Evolutionary conservation across 1,284 basidiomycete species (phyloP).

Genomic region (Cutaneotrichosporon arboriforme): DNA sequence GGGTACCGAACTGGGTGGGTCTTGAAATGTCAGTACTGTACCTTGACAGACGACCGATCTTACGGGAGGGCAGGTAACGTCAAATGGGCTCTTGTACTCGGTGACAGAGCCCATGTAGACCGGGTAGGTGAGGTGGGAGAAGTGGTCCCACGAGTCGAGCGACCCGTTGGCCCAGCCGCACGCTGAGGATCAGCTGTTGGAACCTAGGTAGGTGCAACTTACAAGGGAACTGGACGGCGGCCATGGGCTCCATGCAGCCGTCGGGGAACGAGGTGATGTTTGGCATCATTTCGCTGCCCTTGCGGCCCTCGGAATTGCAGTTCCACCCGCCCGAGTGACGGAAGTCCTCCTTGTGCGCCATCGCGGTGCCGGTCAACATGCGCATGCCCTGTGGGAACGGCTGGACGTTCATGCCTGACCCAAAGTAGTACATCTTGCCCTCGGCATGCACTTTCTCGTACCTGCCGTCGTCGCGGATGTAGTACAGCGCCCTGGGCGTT

Average conservation of each 20-base stretch:
- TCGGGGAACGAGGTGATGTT: constrained; percentile 30
- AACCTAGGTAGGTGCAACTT: too few relatives aligned
- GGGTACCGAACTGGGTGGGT: constrained; percentile 34
- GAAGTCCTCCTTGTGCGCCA: background rate
- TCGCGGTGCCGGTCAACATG: constrained; percentile 45
- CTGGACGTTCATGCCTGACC: background rate
- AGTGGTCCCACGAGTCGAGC: constrained; percentile 35
- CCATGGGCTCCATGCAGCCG: too few relatives aligned
- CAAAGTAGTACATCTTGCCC: constrained; percentile 38
- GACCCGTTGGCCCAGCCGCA: constrained; percentile 34
- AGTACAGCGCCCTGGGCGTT: too few relatives aligned
- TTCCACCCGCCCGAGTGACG: background rate
- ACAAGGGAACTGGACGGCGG: too few relatives aligned
- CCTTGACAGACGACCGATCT: too few relatives aligned
- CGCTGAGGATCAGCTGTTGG: constrained; percentile 27
- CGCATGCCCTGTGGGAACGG: constrained; percentile 49
- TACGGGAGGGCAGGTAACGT: constrained; percentile 12
- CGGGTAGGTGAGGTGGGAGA: constrained; percentile 50
- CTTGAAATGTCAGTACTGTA: too few relatives aligned
- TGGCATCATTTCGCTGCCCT: background rate
- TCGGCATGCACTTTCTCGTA: constrained; percentile 28
- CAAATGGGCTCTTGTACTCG: constrained; percentile 6
- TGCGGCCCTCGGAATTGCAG: constrained; percentile 20
- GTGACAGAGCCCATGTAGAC: constrained; percentile 6
- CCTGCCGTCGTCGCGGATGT: constrained; percentile 32